These are phyloP conservation scores for Gonapodya sp. DNA, from an alignment of 192 early-diverging fungal species.

Conservation along the genomic window DNA sequence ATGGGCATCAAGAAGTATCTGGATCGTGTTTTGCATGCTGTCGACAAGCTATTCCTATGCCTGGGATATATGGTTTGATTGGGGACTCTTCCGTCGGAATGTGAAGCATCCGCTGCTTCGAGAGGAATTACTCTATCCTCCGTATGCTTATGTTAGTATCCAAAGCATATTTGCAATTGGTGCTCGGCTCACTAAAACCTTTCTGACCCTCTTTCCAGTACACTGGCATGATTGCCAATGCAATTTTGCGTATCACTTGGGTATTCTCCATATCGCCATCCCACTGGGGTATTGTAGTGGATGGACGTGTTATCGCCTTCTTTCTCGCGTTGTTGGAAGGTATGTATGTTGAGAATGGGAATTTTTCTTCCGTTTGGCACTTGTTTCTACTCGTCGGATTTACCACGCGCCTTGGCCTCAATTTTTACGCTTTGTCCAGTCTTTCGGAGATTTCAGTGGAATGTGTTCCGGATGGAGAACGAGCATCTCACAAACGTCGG, in stretches of 20 bases:
- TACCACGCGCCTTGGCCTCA: too few species aligned
- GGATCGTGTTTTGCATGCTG: conserved; percentile 16
- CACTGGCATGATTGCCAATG: conserved; percentile 21
- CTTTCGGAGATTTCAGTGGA: conserved; percentile 21
- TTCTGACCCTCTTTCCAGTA: conserved; percentile 8
- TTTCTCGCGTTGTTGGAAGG: conserved; percentile 27
- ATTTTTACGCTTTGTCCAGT: too few species aligned
- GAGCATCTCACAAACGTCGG: conserved; percentile 36
- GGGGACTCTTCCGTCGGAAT: conserved; percentile 25
- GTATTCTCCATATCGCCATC: conserved; percentile 30
- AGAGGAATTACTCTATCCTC: conserved; percentile 29
- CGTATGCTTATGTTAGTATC: conserved; percentile 23
- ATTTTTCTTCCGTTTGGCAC: too few species aligned
- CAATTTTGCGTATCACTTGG: conserved; percentile 27
- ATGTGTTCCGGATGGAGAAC: conserved; percentile 37
- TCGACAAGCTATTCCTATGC: conserved; percentile 17
- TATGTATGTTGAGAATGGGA: too few species aligned
- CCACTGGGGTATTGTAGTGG: conserved; percentile 28
- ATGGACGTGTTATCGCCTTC: conserved; percentile 25
- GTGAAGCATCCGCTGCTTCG: conserved; percentile 24
- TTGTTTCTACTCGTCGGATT: too few species aligned
- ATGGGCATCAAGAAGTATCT: conserved; percentile 15
- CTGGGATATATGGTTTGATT: conserved; percentile 28
- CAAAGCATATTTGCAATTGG: conserved; percentile 16
- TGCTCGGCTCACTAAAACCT: too few species aligned